phyloP scores from a whole-genome alignment of 768 basidiomycete genomes.

The Tubosaeta sp. region DNA sequence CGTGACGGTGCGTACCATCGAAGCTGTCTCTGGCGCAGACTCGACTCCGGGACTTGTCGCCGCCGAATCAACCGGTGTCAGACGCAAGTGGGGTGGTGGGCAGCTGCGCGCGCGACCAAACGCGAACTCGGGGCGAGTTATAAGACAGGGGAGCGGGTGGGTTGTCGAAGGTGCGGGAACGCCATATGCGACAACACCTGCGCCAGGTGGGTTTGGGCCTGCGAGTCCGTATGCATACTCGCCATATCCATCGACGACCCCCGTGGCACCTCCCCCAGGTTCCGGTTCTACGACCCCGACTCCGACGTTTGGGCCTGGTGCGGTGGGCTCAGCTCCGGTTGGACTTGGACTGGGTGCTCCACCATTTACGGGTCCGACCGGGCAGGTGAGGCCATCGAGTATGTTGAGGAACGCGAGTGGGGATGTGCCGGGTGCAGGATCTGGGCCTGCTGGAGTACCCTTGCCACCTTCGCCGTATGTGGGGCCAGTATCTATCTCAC shows the following conservation, averaged over 20 bases:
- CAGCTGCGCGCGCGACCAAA: constrained; percentile 55
- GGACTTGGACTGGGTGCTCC: constrained; percentile 29
- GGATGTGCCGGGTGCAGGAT: neutral
- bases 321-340: constrained; percentile 23
- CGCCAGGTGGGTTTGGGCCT: constrained; percentile 24
- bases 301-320: constrained; percentile 27
- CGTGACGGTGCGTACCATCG: constrained; percentile 58
- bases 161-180: constrained; percentile 45
- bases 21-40: constrained; percentile 53
- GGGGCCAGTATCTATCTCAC: constrained; percentile 14
- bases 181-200: constrained; percentile 37
- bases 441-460: constrained; percentile 8
- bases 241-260: constrained; percentile 25
- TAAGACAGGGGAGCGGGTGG: constrained; percentile 59
- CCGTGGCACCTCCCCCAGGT: neutral
- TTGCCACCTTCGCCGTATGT: constrained; percentile 21
- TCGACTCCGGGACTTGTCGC: constrained; percentile 56
- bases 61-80: constrained; percentile 58
- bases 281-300: constrained; percentile 24
- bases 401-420: constrained; percentile 15
- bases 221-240: constrained; percentile 29
- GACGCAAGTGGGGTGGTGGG: constrained; percentile 66
- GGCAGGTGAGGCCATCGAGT: constrained; percentile 9
- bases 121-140: constrained; percentile 34
- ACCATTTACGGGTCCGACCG: constrained; percentile 7